A percentile compares a stretch with the other conserved stretches of the same genome.
These are phyloP conservation scores for Populus simonii DNA, from an alignment of 345 rosid genomes.

Conservation along the genomic window DNA sequence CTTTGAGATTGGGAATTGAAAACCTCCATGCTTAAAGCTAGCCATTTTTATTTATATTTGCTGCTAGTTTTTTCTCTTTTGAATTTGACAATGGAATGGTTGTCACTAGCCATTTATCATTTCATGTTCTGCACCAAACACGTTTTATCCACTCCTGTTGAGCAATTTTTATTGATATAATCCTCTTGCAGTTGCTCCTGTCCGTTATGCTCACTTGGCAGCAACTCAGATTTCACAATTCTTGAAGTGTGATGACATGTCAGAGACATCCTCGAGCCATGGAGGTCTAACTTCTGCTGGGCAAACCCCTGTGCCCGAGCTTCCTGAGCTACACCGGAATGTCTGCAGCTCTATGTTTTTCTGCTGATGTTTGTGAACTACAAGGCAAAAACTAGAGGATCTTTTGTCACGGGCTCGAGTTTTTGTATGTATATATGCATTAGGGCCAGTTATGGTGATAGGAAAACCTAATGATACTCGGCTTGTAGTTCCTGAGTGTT, in stretches of 20 bases:
- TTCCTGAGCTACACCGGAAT: conserved; percentile 21
- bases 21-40: background rate
- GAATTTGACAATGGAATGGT: background rate
- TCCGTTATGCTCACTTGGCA: conserved; percentile 28
- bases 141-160: background rate
- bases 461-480: too few relatives aligned
- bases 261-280: conserved; percentile 27
- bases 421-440: background rate
- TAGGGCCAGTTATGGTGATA: too few relatives aligned
- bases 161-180: background rate
- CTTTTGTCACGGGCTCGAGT: background rate
- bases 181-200: conserved; percentile 22
- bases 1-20: conserved; percentile 1
- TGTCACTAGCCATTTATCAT: background rate
- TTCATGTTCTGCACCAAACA: background rate
- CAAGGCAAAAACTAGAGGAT: background rate
- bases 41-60: background rate
- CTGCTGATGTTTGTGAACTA: conserved; percentile 16
- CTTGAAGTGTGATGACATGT: conserved; percentile 31
- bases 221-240: conserved; percentile 20
- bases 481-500: background rate
- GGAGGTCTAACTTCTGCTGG: conserved; percentile 16
- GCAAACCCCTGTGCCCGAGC: conserved; percentile 20
- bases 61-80: background rate
- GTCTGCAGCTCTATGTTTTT: conserved; percentile 37